A percentile compares a stretch with the other conserved stretches of the same genome.
These are phyloP conservation scores for Ascochyta fabae DNA, from an alignment of 2,329 filamentous ascomycete genomes.

Conservation along the genomic window DNA sequence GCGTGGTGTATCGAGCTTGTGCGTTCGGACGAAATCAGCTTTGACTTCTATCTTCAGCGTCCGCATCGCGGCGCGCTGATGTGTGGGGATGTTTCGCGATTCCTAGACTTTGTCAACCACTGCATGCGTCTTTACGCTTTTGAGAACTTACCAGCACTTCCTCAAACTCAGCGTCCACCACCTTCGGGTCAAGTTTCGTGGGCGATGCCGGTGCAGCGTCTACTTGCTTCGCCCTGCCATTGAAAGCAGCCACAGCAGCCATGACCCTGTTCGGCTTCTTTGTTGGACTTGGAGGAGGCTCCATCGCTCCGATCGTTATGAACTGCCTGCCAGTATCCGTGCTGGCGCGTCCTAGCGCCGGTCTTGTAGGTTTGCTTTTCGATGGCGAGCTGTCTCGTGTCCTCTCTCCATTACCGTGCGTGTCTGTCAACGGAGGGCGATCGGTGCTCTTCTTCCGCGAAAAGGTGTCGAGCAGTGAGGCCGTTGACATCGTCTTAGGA, in stretches of 20 bases:
- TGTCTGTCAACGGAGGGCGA: constrained; percentile 40
- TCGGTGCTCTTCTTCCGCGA: constrained; percentile 47
- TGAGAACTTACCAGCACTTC: constrained; percentile 60
- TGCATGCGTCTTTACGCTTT: constrained; percentile 49
- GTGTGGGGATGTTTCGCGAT: constrained; percentile 89
- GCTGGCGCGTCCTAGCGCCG: constrained; percentile 34
- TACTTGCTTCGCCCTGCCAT: constrained; percentile 57
- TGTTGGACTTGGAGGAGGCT: constrained; percentile 27
- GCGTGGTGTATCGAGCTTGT: constrained; percentile 68
- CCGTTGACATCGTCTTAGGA: constrained; percentile 50
- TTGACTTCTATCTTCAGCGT: constrained; percentile 89
- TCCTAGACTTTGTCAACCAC: constrained; percentile 59
- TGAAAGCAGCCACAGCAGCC: constrained; percentile 69
- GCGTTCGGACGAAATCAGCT: constrained; percentile 91
- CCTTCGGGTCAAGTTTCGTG: constrained; percentile 57
- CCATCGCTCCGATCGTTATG: constrained; percentile 12
- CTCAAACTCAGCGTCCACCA: constrained; percentile 69
- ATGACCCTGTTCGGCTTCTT: constrained; percentile 63
- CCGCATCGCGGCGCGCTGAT: constrained; percentile 94
- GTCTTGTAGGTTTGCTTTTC: constrained; percentile 27
- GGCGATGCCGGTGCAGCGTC: constrained; percentile 37
- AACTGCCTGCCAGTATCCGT: constrained; percentile 35
- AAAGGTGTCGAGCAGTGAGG: constrained; percentile 50
- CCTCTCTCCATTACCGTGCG: constrained; percentile 42
- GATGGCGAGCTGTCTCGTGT: constrained; percentile 32